Evolutionary conservation across 345 rosid species (phyloP).

Genomic region (Citrus australasica): DNA sequence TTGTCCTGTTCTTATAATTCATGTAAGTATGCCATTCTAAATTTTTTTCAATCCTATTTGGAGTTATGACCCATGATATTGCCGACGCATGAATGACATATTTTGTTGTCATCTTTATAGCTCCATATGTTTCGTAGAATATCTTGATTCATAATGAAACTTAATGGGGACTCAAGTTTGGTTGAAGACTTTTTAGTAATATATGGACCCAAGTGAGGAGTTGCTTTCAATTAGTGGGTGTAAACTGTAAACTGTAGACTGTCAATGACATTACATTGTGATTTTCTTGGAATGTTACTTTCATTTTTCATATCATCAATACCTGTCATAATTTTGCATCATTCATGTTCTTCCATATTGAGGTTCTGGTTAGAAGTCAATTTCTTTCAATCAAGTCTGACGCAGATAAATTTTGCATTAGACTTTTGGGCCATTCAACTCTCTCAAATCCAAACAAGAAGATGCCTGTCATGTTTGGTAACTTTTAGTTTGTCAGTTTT

Average conservation of each 20-base stretch:
- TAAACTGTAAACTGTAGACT: neutral
- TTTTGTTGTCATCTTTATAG: neutral
- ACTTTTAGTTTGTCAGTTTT: slow-evolving; percentile 8
- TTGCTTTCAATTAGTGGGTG: neutral
- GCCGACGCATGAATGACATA: neutral
- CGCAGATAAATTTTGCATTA: slow-evolving; percentile 9
- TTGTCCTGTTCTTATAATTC: slow-evolving; percentile 92
- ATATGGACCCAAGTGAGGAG: neutral
- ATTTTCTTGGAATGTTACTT: neutral
- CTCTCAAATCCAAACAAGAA: slow-evolving; percentile 27
- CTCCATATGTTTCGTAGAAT: neutral
- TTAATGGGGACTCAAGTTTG: neutral
- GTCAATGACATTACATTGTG: neutral
- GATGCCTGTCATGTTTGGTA: slow-evolving; percentile 16
- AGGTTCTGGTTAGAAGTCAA: slow-evolving; percentile 4
- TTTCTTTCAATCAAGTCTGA: slow-evolving; percentile 14
- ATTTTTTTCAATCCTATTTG: neutral
- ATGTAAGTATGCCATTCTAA: slow-evolving; percentile 53
- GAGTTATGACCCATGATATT: neutral
- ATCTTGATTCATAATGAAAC: neutral
- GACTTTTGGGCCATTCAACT: slow-evolving; percentile 9
- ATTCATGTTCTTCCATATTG: slow-evolving; percentile 5
- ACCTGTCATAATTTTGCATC: neutral
- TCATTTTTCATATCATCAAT: neutral
- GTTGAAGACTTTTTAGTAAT: neutral